Percentiles rank a stretch among this genome's conserved stretches.
Evolutionary conservation across 2,329 filamentous ascomycete genomes (phyloP).

Genomic region (Achaetomium macrosporum): DNA sequence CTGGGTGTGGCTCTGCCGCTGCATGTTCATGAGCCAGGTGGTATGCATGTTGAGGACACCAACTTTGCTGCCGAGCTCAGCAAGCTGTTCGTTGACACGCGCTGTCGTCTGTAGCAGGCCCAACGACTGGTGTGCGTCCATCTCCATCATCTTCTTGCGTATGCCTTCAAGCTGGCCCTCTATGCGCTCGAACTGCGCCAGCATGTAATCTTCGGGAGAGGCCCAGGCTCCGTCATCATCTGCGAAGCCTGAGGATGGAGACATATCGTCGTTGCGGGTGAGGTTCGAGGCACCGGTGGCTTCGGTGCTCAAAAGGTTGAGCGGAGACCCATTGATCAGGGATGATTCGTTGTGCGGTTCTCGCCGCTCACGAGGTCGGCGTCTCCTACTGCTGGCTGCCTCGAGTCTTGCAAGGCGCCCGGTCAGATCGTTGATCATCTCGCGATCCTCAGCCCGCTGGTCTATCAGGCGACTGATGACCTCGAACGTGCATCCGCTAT

Average conservation of each 20-base stretch:
- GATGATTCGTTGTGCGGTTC: slow-evolving; percentile 19
- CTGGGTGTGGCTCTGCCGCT: slow-evolving; percentile 22
- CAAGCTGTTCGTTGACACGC: slow-evolving; percentile 57
- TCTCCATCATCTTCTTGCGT: slow-evolving; percentile 50
- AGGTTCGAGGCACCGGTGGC: neutral
- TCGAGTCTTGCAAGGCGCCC: slow-evolving; percentile 28
- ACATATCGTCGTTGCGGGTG: neutral
- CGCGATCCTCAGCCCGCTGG: slow-evolving; percentile 40
- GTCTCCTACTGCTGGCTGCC: slow-evolving; percentile 35
- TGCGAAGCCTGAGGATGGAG: neutral
- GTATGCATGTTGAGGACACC: slow-evolving; percentile 56
- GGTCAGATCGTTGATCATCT: slow-evolving; percentile 36
- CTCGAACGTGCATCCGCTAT: slow-evolving; percentile 45
- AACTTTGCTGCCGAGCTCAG: slow-evolving; percentile 51
- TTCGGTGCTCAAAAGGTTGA: neutral
- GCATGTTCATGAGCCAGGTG: slow-evolving; percentile 49
- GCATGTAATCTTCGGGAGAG: slow-evolving; percentile 38
- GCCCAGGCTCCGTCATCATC: slow-evolving; percentile 30
- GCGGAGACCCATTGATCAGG: neutral
- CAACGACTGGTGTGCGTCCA: slow-evolving; percentile 55
- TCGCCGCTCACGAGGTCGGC: slow-evolving; percentile 20
- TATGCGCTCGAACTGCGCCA: slow-evolving; percentile 44
- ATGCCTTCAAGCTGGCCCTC: slow-evolving; percentile 53
- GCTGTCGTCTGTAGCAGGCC: slow-evolving; percentile 57
- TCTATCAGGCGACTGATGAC: slow-evolving; percentile 43